Evolutionary conservation across 1,284 basidiomycete genomes (phyloP).

Genomic region (Puccinia triticina): DNA sequence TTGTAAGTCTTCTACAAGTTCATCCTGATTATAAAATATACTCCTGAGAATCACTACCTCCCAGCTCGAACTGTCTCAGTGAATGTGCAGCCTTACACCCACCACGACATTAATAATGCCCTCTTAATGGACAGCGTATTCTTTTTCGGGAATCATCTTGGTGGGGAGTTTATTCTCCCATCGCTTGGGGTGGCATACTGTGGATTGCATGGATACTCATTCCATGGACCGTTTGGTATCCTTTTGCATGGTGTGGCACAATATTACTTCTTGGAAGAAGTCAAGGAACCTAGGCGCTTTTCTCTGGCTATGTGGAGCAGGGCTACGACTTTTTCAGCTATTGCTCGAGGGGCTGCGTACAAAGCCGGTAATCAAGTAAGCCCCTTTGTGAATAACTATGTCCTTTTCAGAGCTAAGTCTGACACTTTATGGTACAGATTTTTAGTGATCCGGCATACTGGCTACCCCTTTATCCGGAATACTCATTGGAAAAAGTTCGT

Average conservation of each 20-base stretch:
- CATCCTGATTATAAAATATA: too few relatives aligned
- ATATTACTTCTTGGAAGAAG: neutral
- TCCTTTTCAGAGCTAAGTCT: neutral
- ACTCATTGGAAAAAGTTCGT: too few relatives aligned
- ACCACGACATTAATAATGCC: too few relatives aligned
- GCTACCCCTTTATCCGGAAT: neutral
- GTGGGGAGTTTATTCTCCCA: neutral
- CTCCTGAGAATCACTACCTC: too few relatives aligned
- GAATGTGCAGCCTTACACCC: neutral
- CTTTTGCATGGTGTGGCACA: neutral
- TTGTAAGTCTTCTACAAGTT: neutral
- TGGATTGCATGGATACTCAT: neutral
- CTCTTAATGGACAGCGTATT: too few relatives aligned
- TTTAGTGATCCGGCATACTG: neutral
- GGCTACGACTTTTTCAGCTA: neutral
- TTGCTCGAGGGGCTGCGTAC: neutral
- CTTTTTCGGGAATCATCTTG: neutral
- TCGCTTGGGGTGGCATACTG: neutral
- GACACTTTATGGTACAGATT: neutral
- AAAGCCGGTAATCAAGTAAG: neutral
- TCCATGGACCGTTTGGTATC: neutral
- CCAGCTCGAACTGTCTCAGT: neutral
- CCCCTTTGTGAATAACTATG: neutral
- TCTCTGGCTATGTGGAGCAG: slow-evolving; percentile 11
- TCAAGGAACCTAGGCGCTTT: neutral